Evolutionary conservation across 768 basidiomycete species (phyloP).

Genomic region (Galerina marginata): DNA sequence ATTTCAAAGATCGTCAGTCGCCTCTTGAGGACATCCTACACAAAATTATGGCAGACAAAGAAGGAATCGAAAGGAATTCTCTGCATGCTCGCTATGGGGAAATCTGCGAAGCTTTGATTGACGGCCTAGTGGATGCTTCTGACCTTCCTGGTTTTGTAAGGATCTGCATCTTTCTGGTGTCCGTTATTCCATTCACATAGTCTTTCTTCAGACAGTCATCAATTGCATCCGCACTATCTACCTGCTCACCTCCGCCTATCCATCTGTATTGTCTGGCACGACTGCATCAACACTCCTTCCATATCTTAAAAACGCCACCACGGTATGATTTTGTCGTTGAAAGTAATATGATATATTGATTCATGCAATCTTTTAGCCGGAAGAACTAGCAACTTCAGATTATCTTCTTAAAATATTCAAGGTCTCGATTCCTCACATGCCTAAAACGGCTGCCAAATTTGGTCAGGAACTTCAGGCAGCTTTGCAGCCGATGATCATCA

Average conservation of each 20-base stretch:
- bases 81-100: slow-evolving; percentile 76
- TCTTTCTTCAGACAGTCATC: slow-evolving; percentile 65
- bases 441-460: slow-evolving; percentile 88
- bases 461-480: slow-evolving; percentile 82
- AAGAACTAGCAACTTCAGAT: slow-evolving; percentile 85
- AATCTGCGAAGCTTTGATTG: slow-evolving; percentile 86
- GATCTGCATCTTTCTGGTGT: background rate
- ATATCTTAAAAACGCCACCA: slow-evolving; percentile 83
- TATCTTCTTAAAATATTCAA: slow-evolving; percentile 90
- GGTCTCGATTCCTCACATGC: slow-evolving; percentile 84
- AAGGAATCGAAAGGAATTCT: slow-evolving; percentile 53
- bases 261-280: slow-evolving; percentile 79
- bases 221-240: slow-evolving; percentile 88
- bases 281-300: slow-evolving; percentile 89
- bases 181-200: background rate
- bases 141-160: slow-evolving; percentile 79
- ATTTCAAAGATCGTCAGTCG: slow-evolving; percentile 83
- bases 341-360: background rate
- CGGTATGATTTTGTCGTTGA: slow-evolving; percentile 49
- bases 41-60: slow-evolving; percentile 79
- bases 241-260: slow-evolving; percentile 82
- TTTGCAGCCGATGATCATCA: slow-evolving; percentile 91
- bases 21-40: slow-evolving; percentile 86
- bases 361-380: slow-evolving; percentile 50
- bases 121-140: slow-evolving; percentile 86